Conservation (phyloP, 116 monocot genomes). For the Iris pallida region DNA sequence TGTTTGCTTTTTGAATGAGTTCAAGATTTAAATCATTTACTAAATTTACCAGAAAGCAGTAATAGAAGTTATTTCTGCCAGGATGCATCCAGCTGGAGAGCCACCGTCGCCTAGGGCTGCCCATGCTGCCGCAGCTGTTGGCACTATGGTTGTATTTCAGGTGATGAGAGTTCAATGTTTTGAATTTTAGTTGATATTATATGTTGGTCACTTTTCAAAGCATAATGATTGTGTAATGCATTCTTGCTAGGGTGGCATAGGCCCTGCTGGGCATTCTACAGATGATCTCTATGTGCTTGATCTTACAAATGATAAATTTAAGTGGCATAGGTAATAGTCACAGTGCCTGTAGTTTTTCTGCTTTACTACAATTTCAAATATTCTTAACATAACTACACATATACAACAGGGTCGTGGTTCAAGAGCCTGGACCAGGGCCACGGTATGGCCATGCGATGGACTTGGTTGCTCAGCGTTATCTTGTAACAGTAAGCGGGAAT, state of each 20-base stretch:
- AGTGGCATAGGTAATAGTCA: conserved; percentile 75
- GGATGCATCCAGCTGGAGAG: conserved; percentile 74
- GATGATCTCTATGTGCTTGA: conserved; percentile 94
- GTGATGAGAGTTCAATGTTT: conserved; percentile 21
- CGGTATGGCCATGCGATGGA: conserved; percentile 96
- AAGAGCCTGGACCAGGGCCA: conserved; percentile 85
- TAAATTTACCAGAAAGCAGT: background rate
- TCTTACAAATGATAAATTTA: conserved; percentile 72
- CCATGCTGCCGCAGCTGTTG: conserved; percentile 80
- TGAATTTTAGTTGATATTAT: background rate
- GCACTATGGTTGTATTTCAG: conserved; percentile 91
- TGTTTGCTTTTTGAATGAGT: background rate
- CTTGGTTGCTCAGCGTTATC: conserved; percentile 82
- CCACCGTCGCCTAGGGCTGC: conserved; percentile 88
- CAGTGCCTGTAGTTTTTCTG: background rate
- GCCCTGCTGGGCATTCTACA: conserved; percentile 89
- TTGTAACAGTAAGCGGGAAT: conserved; percentile 80
- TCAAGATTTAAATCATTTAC: background rate
- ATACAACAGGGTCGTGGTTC: conserved; percentile 64
- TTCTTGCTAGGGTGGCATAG: conserved; percentile 78
- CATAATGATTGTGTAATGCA: background rate
- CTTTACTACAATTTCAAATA: background rate
- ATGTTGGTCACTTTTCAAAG: background rate
- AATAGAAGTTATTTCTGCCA: conserved; percentile 14
- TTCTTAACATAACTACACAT: background rate